phyloP scores from a whole-genome alignment of 768 basidiomycete genomes.

The Pleurotus pulmonarius region DNA sequence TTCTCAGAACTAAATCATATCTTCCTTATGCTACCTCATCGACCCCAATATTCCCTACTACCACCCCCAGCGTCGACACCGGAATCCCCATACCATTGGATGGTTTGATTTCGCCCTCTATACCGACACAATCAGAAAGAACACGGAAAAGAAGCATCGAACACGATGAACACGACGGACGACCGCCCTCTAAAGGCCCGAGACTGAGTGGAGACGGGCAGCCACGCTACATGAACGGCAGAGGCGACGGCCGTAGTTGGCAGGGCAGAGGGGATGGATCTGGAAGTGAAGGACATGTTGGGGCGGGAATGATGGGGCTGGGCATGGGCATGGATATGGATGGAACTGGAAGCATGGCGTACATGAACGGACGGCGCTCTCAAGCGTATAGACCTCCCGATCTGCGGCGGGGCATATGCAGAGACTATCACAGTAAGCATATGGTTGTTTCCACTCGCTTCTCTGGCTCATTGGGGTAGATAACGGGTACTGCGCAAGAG shows the following conservation, averaged over 20 bases:
- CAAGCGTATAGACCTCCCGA: constrained; percentile 70
- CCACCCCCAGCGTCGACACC: constrained; percentile 40
- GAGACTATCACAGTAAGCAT: constrained; percentile 88
- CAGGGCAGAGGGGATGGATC: constrained; percentile 30
- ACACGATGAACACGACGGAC: constrained; percentile 56
- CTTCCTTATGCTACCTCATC: constrained; percentile 56
- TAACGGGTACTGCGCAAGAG: constrained; percentile 87
- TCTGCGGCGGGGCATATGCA: constrained; percentile 74
- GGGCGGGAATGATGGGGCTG: constrained; percentile 7
- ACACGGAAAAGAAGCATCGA: constrained; percentile 64
- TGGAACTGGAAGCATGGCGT: constrained; percentile 31
- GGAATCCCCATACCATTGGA: constrained; percentile 85
- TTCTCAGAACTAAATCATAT: constrained; percentile 82
- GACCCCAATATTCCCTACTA: constrained; percentile 37
- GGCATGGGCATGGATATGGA: constrained; percentile 22
- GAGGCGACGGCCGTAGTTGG: constrained; percentile 35
- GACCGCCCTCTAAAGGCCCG: constrained; percentile 67
- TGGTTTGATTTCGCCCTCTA: constrained; percentile 44
- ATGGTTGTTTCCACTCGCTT: neutral
- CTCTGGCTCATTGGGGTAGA: constrained; percentile 40
- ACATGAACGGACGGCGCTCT: constrained; percentile 44
- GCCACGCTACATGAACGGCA: constrained; percentile 51
- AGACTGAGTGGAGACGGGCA: constrained; percentile 62
- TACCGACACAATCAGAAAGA: constrained; percentile 44
- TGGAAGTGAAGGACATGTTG: constrained; percentile 20